Conservation (phyloP, 108 stramenopile genomes). For the Aurantiochytrium sp. region DNA sequence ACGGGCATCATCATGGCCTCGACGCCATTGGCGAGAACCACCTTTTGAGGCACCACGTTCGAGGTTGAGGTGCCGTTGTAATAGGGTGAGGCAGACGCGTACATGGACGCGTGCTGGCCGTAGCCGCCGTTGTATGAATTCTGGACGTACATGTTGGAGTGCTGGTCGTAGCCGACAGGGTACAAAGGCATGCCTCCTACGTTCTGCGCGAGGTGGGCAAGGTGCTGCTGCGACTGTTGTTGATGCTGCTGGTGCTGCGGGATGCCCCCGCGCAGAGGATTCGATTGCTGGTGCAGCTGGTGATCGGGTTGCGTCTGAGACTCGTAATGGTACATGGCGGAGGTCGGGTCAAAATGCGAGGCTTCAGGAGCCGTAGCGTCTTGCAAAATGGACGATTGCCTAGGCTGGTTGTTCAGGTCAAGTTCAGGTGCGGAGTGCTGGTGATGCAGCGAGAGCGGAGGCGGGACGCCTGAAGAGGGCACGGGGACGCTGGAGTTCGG, state of each 20-base stretch:
- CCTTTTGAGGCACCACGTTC: not conserved
- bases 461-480: not conserved
- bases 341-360: not conserved
- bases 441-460: not conserved
- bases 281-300: not conserved
- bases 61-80: not conserved
- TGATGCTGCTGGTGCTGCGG: too few species aligned
- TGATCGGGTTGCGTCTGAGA: not conserved
- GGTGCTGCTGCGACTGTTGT: not conserved
- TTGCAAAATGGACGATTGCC: not conserved
- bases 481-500: not conserved
- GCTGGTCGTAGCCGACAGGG: not conserved
- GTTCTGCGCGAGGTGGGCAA: not conserved
- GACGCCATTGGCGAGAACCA: not conserved
- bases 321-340: not conserved
- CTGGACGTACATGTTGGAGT: not conserved
- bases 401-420: not conserved
- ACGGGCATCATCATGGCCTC: not conserved
- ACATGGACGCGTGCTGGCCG: not conserved
- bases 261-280: too few species aligned
- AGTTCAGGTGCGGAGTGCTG: not conserved
- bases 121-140: not conserved
- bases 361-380: not conserved
- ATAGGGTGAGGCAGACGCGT: not conserved
- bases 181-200: not conserved